Evolutionary conservation across 2,329 filamentous ascomycete species (phyloP), one percentile per base, ranked within the genome.

Genomic region (Fusarium chlamydosporum): DNA sequence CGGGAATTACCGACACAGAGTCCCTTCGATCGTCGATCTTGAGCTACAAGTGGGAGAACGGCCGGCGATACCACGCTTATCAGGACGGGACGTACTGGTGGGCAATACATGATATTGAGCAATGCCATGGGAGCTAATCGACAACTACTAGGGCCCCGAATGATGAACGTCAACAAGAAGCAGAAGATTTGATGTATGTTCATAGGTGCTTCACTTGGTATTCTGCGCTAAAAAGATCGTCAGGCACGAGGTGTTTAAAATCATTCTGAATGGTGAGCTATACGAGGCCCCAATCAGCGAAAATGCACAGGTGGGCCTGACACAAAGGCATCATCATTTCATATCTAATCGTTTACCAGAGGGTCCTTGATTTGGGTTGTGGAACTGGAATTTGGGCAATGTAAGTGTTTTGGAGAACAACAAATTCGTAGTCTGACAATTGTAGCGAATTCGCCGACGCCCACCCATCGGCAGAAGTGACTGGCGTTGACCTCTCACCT

Each of bases 401-500:
- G 69, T 63, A 43, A 54, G 64, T 33, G 65, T 3, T 7, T 1
- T 2, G 10, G 10, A 26, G 2, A 26, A 3, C 1, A 2, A 6
- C 3, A 4, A 6, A 3, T 73, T 64, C 29, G 6, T 6, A 6
- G 1, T 40, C 52, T 69, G 26, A 71, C 27, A 3, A 6, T 15
- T 0, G 1, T 7, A 72, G 67, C 43, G 79, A 71, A 69, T 72
- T 72, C 23, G 70, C 81, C 60, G 76, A 85, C 54, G 59, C 78
- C 3, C 81, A 84, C 54, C 84, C 84, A 20, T 75, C 81, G 53
- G 82, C 77, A 40, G 80, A 76, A 78, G 86, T 78, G 4, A 82
- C 83, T 38, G 87, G 86, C 11, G 84, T 85, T 4, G 87, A 89
- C 67, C 79, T 89, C 3, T 87, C 85, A 15, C 86, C 87, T 1